Conservation (phyloP, 495 filamentous ascomycete genomes). For the Haplographium delicatum region DNA sequence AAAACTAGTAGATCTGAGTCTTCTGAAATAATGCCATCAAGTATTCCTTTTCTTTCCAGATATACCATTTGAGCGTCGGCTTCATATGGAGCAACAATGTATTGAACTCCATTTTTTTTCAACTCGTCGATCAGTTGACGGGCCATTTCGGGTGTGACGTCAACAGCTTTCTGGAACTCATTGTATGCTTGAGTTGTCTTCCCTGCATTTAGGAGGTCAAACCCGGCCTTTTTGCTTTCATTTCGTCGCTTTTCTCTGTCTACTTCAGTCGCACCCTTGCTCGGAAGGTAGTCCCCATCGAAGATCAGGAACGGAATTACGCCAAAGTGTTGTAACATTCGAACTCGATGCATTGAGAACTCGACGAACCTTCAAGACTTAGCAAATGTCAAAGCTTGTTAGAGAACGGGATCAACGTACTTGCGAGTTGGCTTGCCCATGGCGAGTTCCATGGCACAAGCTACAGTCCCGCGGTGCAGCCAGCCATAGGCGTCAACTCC, state of each 20-base stretch:
- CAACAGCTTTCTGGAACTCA: slow-evolving; percentile 92
- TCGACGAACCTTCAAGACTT: slow-evolving; percentile 71
- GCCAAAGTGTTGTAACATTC: slow-evolving; percentile 89
- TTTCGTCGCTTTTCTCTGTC: slow-evolving; percentile 65
- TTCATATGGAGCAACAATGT: slow-evolving; percentile 95
- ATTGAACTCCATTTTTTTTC: slow-evolving; percentile 71
- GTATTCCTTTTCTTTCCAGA: slow-evolving; percentile 75
- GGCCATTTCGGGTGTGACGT: slow-evolving; percentile 96
- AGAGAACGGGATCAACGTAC: slow-evolving; percentile 41
- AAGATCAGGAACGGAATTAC: slow-evolving; percentile 91
- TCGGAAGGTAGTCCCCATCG: slow-evolving; percentile 92
- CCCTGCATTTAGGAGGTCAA: slow-evolving; percentile 76
- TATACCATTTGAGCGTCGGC: slow-evolving; percentile 96
- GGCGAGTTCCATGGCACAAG: slow-evolving; percentile 89
- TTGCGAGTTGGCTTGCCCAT: slow-evolving; percentile 81
- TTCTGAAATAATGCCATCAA: slow-evolving; percentile 87
- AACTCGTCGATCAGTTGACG: slow-evolving; percentile 85
- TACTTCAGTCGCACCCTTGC: slow-evolving; percentile 86
- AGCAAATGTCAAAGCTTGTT: too few relatives aligned
- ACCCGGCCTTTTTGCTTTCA: slow-evolving; percentile 64
- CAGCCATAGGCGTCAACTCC: slow-evolving; percentile 97
- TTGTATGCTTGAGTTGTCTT: slow-evolving; percentile 73
- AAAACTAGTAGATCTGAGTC: slow-evolving; percentile 97
- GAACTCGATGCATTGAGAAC: slow-evolving; percentile 83
- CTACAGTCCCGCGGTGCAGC: slow-evolving; percentile 89